phyloP scores from a whole-genome alignment of 345 rosid genomes.

The Fremontodendron californicum region DNA sequence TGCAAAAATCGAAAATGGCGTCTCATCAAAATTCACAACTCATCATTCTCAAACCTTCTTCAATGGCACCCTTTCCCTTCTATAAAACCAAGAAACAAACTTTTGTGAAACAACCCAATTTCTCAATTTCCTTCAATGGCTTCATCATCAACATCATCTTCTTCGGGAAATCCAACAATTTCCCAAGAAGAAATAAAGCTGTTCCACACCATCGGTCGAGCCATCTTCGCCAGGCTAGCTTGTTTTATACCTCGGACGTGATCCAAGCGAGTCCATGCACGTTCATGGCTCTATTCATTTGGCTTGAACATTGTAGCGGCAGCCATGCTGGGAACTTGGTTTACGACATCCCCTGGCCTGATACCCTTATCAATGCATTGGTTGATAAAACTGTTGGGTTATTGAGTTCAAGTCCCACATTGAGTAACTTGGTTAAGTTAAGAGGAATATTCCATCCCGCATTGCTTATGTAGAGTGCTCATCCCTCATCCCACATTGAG shows the following conservation, averaged over 20 bases:
- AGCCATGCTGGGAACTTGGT: not conserved
- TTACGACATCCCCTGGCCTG: not conserved
- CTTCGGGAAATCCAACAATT: not conserved
- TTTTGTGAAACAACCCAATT: not conserved
- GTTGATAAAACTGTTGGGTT: not conserved
- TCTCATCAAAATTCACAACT: not conserved
- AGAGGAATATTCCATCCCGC: too few species aligned
- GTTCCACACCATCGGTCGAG: slow-evolving; percentile 7
- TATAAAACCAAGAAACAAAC: not conserved
- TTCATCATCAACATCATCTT: not conserved
- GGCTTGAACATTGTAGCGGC: not conserved
- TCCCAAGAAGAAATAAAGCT: not conserved
- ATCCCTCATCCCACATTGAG: too few species aligned
- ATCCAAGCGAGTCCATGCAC: not conserved
- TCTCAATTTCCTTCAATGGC: not conserved
- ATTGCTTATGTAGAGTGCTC: too few species aligned
- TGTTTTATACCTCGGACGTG: not conserved
- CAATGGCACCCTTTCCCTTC: not conserved
- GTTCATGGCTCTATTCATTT: slow-evolving; percentile 10
- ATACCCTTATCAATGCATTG: not conserved
- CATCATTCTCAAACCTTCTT: not conserved
- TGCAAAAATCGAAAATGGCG: not conserved
- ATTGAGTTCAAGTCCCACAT: too few species aligned
- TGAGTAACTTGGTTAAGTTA: too few species aligned
- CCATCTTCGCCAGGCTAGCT: not conserved